phyloP scores from a whole-genome alignment of 495 filamentous ascomycete genomes.

The Jackrogersella multiformis region DNA sequence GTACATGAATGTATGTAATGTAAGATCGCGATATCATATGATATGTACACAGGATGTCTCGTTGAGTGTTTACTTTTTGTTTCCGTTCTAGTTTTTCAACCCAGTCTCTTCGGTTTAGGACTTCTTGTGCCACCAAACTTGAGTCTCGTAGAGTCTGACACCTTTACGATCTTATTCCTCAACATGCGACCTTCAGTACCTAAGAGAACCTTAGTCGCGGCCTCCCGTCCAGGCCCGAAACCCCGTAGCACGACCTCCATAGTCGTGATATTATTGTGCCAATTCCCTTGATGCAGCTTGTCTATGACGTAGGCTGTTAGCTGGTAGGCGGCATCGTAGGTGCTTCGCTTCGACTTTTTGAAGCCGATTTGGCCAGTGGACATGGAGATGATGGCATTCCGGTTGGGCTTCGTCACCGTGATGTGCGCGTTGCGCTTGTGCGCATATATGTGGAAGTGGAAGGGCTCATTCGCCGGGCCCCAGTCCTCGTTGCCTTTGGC shows the following conservation, averaged over 20 bases:
- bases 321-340: conserved; percentile 95
- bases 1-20: conserved; percentile 34
- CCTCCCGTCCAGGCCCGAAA: conserved; percentile 86
- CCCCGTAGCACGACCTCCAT: conserved; percentile 83
- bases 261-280: conserved; percentile 65
- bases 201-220: conserved; percentile 85
- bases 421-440: conserved; percentile 94
- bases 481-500: conserved; percentile 30
- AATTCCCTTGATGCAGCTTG: conserved; percentile 77
- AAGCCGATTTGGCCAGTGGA: conserved; percentile 87
- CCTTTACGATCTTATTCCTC: conserved; percentile 73
- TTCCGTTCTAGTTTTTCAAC: conserved; percentile 55
- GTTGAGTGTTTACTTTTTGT: neutral
- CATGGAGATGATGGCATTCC: conserved; percentile 76
- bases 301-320: conserved; percentile 79
- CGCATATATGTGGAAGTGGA: conserved; percentile 87
- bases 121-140: conserved; percentile 97
- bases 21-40: conserved; percentile 36
- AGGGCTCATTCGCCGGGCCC: conserved; percentile 57
- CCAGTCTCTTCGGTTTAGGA: conserved; percentile 80
- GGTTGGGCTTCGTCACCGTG: conserved; percentile 83
- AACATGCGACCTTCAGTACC: conserved; percentile 82
- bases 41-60: conserved; percentile 33
- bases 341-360: conserved; percentile 76
- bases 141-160: conserved; percentile 83